A percentile compares a stretch with the other conserved stretches of the same genome.
These are phyloP conservation scores for Coprinopsis sp. DNA, from an alignment of 768 basidiomycete genomes.

Conservation along the genomic window DNA sequence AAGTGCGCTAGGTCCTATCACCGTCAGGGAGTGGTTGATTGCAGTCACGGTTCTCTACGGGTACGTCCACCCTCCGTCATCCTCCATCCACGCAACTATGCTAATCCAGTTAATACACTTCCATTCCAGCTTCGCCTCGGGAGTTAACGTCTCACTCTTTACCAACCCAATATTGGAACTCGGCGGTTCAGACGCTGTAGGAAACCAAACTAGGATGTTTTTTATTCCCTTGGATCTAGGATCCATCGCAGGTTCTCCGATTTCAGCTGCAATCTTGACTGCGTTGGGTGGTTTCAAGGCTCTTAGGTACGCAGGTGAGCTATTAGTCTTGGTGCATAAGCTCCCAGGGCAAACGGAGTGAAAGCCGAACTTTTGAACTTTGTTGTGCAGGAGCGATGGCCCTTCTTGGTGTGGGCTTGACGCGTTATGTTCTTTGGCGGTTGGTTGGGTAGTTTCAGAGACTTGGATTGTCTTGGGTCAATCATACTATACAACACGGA, in stretches of 20 bases:
- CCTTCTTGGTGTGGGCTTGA: constrained; percentile 22
- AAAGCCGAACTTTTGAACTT: no score
- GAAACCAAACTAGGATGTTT: constrained; percentile 61
- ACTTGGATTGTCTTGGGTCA: no score
- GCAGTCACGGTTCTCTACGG: constrained; percentile 61
- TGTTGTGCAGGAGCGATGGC: constrained; percentile 17
- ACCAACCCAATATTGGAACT: constrained; percentile 55
- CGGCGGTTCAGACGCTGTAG: constrained; percentile 57
- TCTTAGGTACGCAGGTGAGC: constrained; percentile 54
- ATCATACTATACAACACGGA: no score
- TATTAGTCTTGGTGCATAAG: neutral
- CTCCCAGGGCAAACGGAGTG: neutral
- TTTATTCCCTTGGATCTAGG: constrained; percentile 58
- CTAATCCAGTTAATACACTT: neutral
- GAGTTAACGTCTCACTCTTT: constrained; percentile 56
- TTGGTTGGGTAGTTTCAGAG: neutral
- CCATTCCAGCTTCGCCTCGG: constrained; percentile 54
- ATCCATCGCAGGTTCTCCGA: constrained; percentile 65
- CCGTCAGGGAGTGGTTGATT: constrained; percentile 54
- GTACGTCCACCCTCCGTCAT: constrained; percentile 29
- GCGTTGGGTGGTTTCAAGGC: constrained; percentile 48
- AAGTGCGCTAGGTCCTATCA: constrained; percentile 50
- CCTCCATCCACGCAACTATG: constrained; percentile 17
- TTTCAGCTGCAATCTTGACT: constrained; percentile 62
- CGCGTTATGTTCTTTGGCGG: constrained; percentile 17